phyloP scores from a whole-genome alignment of 2,329 filamentous ascomycete species.

The Sporothrix euskadiensis region DNA sequence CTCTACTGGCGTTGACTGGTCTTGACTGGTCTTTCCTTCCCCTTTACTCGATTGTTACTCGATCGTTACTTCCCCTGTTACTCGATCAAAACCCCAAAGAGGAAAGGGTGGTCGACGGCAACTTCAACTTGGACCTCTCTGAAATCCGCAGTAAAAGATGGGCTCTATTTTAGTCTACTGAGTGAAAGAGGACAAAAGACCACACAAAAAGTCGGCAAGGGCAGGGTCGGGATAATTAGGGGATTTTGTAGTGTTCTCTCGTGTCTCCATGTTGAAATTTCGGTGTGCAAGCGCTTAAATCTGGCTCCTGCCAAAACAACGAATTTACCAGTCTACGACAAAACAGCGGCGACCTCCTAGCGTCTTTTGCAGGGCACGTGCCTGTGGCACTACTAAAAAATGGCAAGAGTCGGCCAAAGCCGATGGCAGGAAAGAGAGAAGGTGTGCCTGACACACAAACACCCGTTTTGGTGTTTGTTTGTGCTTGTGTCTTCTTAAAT shows the following conservation, averaged over 20 bases:
- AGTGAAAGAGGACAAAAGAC: not conserved
- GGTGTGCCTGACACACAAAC: not conserved
- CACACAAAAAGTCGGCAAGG: not conserved
- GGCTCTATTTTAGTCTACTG: not conserved
- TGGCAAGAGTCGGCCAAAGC: slow-evolving; percentile 14
- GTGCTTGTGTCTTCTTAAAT: slow-evolving; percentile 2
- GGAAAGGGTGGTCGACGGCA: slow-evolving; percentile 23
- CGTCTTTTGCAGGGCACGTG: not conserved
- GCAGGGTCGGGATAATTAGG: slow-evolving; percentile 3
- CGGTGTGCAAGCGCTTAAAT: slow-evolving; percentile 7
- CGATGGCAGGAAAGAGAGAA: not conserved
- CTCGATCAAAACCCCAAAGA: slow-evolving; percentile 47
- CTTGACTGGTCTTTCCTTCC: not conserved
- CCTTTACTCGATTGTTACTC: slow-evolving; percentile 43
- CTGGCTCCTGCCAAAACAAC: not conserved
- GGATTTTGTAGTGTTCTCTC: not conserved
- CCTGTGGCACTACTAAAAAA: not conserved
- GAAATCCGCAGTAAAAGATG: not conserved
- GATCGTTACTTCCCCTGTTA: slow-evolving; percentile 41
- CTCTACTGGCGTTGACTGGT: not conserved
- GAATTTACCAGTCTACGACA: slow-evolving; percentile 7
- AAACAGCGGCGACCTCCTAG: slow-evolving; percentile 26
- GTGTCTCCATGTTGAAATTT: not conserved
- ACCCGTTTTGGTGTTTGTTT: not conserved
- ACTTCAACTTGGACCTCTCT: not conserved